These are phyloP conservation scores for Tylopilus rubrobrunneus DNA, from an alignment of 768 basidiomycete species.

Conservation along the genomic window DNA sequence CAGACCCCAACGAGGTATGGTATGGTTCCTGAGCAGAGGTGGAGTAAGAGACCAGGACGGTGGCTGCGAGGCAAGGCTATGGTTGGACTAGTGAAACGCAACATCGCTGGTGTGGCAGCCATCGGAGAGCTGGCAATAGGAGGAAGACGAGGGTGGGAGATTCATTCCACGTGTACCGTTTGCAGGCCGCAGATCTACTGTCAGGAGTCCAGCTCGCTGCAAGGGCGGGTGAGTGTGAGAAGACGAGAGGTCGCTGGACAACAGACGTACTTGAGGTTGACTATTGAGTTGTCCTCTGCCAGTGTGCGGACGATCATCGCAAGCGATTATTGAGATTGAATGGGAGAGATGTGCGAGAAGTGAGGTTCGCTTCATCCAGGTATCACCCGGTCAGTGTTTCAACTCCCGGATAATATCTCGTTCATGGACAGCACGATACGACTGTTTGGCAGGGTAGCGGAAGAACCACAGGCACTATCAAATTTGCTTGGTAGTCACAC, in stretches of 20 bases:
- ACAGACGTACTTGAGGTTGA: conserved; percentile 72
- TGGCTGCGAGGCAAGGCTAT: conserved; percentile 30
- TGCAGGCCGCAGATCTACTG: conserved; percentile 89
- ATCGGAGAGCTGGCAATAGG: conserved; percentile 59
- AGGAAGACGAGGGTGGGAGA: conserved; percentile 75
- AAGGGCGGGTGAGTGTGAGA: not conserved
- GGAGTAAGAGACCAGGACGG: conserved; percentile 44
- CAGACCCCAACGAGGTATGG: conserved; percentile 32
- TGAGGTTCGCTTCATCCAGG: no score
- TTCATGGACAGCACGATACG: no score
- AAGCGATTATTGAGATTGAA: no score
- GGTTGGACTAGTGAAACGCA: conserved; percentile 31
- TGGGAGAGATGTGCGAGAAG: no score
- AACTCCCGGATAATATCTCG: no score
- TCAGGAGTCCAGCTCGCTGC: conserved; percentile 83
- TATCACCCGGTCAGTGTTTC: no score
- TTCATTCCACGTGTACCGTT: conserved; percentile 84
- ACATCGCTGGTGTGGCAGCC: conserved; percentile 34
- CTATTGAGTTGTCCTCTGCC: conserved; percentile 62
- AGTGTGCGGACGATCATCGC: conserved; percentile 68
- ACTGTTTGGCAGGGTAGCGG: no score
- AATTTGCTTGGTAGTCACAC: no score
- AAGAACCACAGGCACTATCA: no score
- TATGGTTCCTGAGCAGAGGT: conserved; percentile 40
- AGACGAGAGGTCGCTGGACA: not conserved